Conservation (phyloP, 257 asterid species). For the Nicotiana tomentosiformis region DNA sequence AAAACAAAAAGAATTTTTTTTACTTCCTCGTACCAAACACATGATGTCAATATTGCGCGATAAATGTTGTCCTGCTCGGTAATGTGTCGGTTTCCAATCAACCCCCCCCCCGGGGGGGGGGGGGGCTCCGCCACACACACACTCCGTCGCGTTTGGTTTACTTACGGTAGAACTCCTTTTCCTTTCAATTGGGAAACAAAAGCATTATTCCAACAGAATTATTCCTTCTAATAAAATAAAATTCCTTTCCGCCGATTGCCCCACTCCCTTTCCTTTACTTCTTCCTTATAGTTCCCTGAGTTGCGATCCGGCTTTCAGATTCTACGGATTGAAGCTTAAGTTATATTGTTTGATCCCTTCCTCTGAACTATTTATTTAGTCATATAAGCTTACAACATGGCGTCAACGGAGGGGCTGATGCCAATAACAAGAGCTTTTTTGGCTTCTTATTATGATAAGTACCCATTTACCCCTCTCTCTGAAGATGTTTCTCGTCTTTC, state of each 20-base stretch:
- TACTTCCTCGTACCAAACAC: too few species aligned
- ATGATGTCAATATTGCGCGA: too few species aligned
- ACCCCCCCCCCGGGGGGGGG: too few species aligned
- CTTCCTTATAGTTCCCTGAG: not conserved
- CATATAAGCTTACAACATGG: slow-evolving; percentile 23
- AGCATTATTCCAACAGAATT: not conserved
- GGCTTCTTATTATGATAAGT: slow-evolving; percentile 81
- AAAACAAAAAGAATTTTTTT: too few species aligned
- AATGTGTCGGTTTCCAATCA: too few species aligned
- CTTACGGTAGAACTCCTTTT: not conserved
- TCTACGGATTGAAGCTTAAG: not conserved
- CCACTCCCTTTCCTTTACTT: not conserved
- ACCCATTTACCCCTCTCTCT: slow-evolving; percentile 60
- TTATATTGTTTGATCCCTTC: not conserved
- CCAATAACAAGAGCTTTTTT: slow-evolving; percentile 87
- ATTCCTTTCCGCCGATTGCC: not conserved
- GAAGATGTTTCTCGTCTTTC: slow-evolving; percentile 60
- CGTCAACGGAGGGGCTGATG: slow-evolving; percentile 81
- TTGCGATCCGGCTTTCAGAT: not conserved
- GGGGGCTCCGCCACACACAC: too few species aligned
- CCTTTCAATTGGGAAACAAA: not conserved
- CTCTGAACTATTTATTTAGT: not conserved
- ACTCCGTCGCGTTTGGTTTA: not conserved
- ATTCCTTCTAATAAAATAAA: not conserved
- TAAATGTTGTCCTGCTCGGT: too few species aligned